A percentile compares a stretch with the other conserved stretches of the same genome.
Evolutionary conservation across 2,329 filamentous ascomycete genomes (phyloP).

Genomic region (Colletotrichum shisoi): DNA sequence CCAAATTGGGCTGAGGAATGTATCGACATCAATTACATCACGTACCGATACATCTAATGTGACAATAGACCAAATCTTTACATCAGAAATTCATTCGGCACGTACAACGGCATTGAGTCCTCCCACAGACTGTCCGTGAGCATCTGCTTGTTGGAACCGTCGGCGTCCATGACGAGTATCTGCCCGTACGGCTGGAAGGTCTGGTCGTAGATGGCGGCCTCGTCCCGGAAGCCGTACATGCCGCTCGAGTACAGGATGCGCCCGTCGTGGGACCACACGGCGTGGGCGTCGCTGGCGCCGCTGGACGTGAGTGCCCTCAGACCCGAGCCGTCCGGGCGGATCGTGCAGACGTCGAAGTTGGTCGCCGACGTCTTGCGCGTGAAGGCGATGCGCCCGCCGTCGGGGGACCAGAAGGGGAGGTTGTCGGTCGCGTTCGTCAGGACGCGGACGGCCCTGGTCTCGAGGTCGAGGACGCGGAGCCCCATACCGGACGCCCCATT

Average conservation of each 20-base stretch:
- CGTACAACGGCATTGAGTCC: conserved; percentile 29
- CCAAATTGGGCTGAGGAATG: no score
- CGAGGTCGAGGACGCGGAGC: conserved; percentile 17
- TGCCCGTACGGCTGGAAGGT: conserved; percentile 29
- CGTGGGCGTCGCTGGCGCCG: conserved; percentile 29
- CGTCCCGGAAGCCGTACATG: conserved; percentile 31
- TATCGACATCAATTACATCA: neutral
- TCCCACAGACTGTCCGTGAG: conserved; percentile 42
- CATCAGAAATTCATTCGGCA: conserved; percentile 30
- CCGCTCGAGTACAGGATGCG: conserved; percentile 29
- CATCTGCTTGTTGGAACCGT: conserved; percentile 29
- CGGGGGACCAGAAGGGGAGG: conserved; percentile 26
- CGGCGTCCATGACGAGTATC: conserved; percentile 29
- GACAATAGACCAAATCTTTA: conserved; percentile 2
- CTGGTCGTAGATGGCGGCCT: conserved; percentile 31
- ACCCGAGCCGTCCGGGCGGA: conserved; percentile 23
- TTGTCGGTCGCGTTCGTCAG: conserved; percentile 29
- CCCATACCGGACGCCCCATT: conserved; percentile 32
- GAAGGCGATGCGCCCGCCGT: conserved; percentile 30
- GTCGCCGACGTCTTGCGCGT: conserved; percentile 25
- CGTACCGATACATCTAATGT: neutral
- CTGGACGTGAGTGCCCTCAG: conserved; percentile 21
- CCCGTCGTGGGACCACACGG: conserved; percentile 24
- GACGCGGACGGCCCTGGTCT: conserved; percentile 10
- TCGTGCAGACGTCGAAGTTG: conserved; percentile 30